phyloP scores from a whole-genome alignment of 371 early-diverging fungal genomes.

The Rhizopus sp. region DNA sequence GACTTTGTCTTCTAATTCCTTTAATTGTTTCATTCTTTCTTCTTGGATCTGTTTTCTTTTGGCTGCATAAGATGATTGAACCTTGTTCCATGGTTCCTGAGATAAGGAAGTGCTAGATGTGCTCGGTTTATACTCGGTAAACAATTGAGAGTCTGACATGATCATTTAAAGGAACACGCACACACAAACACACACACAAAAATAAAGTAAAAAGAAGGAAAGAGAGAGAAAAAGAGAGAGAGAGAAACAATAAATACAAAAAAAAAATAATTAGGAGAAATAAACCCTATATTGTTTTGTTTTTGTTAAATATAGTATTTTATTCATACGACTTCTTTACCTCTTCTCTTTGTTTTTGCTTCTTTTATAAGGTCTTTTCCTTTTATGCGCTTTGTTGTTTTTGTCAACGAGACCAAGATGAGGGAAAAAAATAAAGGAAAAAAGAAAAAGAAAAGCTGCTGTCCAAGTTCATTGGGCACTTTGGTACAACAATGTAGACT shows the following conservation, averaged over 20 bases:
- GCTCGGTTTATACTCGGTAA: slow-evolving; percentile 8
- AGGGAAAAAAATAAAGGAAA: too few species aligned
- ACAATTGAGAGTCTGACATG: neutral
- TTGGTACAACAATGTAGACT: too few species aligned
- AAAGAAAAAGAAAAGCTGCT: too few species aligned
- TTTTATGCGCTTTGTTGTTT: too few species aligned
- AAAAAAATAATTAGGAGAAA: neutral
- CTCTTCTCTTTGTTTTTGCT: too few species aligned
- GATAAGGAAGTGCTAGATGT: slow-evolving; percentile 21
- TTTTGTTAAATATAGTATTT: too few species aligned
- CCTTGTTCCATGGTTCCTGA: slow-evolving; percentile 31
- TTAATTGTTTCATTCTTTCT: slow-evolving; percentile 41
- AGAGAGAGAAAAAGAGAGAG: neutral
- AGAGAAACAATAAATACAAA: neutral
- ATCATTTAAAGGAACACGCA: neutral
- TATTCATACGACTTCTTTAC: too few species aligned
- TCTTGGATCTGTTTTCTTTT: slow-evolving; percentile 36
- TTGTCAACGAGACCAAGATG: too few species aligned
- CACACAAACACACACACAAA: neutral
- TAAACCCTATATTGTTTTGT: neutral
- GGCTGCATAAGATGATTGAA: slow-evolving; percentile 26
- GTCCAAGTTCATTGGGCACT: too few species aligned
- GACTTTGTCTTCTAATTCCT: slow-evolving; percentile 44
- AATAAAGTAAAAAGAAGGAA: slow-evolving; percentile 1
- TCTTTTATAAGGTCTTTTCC: too few species aligned